Base-by-base conservation (phyloP, 2,329 filamentous ascomycete species). In the Neophaeococcomyces mojaviensis region DNA sequence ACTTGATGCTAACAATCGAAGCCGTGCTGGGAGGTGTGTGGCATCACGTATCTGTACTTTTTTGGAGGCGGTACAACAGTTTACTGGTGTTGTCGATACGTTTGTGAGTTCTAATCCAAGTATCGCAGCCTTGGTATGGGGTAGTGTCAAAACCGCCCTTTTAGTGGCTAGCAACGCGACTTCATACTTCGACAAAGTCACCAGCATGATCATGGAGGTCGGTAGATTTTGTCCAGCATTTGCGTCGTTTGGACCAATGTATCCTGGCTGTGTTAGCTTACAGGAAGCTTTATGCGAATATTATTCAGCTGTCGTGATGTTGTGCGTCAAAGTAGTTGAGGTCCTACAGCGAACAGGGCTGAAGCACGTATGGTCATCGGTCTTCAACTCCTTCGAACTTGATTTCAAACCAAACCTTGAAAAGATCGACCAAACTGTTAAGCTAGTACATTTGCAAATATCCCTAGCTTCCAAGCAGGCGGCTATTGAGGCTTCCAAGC, bases 181-280 rank as follows among this genome's bases (percentile, higher is more conserved):
- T 5, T 55, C 56, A 18, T 58, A 55, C 36, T 58, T 57, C 42
- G 55, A 53, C 5, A 50, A 56, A 32, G 44, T 58, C 16, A 55
- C 53, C 4, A 48, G 30, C 10, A 37, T 58, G 22, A 45, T 55
- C 16, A 58, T 57, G 55, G 16, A 31, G 5, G 48, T 58, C 12
- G 56, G 56, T 9, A 47, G 47, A 19, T 37, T 15, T n/a, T 49
- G 48, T 24, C 53, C 56, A 10, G 49, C 44, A 8, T 55, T 46
- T 20, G 46, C 53, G 36, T 22, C 55, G 24, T 55, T 55, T 47
- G 55, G 50, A 12, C 22, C 35, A 18, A 43, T 58, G n/a, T 55
- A 57, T 33, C 44, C 41, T 19, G 44, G 33, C 16, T 47, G 48
- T 37, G 10, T 48, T 10, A 47, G 41, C n/a, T 48, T 57, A 9